phyloP scores from a whole-genome alignment of 768 basidiomycete species.

The Amylocystis lapponica region DNA sequence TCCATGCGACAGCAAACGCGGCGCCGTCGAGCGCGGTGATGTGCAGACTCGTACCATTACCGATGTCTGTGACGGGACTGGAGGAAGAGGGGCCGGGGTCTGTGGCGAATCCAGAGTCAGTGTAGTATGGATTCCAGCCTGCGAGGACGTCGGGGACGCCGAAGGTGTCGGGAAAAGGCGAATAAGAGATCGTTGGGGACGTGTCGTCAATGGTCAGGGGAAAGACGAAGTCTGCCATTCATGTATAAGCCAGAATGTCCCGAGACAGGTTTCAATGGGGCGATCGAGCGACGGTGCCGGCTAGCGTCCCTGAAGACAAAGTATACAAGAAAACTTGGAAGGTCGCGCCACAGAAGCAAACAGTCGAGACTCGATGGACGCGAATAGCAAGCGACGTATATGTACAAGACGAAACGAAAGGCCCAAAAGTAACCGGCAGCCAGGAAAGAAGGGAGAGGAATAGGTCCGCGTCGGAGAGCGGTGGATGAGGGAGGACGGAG shows the following conservation, averaged over 20 bases:
- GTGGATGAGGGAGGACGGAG: too few species aligned
- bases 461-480: too few species aligned
- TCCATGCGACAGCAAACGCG: constrained; percentile 51
- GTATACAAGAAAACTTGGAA: too few species aligned
- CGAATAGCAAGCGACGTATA: too few species aligned
- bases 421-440: too few species aligned
- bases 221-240: constrained; percentile 35
- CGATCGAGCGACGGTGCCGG: too few species aligned
- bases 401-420: too few species aligned
- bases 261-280: too few species aligned
- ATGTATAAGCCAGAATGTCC: constrained; percentile 9
- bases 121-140: constrained; percentile 70
- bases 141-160: constrained; percentile 37
- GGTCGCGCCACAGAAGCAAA: too few species aligned
- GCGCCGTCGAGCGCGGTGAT: constrained; percentile 58
- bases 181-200: constrained; percentile 58
- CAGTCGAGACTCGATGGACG: too few species aligned
- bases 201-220: constrained; percentile 54
- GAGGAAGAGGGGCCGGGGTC: constrained; percentile 7
- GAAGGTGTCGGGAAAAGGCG: constrained; percentile 53
- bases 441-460: too few species aligned
- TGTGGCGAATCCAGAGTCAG: constrained; percentile 40
- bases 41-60: constrained; percentile 54
- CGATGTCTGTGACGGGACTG: constrained; percentile 33
- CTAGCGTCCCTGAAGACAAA: too few species aligned